These are phyloP conservation scores for Neocucurbitaria cava DNA, from an alignment of 2,329 filamentous ascomycete genomes.

Conservation along the genomic window DNA sequence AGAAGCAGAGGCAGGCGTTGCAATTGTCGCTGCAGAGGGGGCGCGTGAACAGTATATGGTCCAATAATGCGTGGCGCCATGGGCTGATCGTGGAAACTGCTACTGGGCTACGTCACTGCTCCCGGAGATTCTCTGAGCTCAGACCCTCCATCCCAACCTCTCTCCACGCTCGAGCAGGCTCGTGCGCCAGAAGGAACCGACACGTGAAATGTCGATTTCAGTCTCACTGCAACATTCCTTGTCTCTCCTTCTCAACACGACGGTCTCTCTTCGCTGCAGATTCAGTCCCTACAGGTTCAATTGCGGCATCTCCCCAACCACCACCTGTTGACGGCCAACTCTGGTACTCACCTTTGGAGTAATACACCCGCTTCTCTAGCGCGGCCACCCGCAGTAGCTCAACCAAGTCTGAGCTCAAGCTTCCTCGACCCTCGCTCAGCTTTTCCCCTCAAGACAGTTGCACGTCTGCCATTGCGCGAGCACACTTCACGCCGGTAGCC, in stretches of 20 bases:
- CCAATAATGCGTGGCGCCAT: not conserved
- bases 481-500: conserved; percentile 3
- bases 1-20: conserved; percentile 4
- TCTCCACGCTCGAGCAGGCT: conserved; percentile 26
- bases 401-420: conserved; percentile 31
- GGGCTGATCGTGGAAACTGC: not conserved
- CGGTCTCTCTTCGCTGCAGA: conserved; percentile 3
- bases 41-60: conserved; percentile 4
- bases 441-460: conserved; percentile 17
- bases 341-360: conserved; percentile 21
- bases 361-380: conserved; percentile 37
- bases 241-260: conserved; percentile 9
- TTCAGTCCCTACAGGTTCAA: conserved; percentile 15
- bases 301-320: conserved; percentile 17
- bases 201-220: conserved; percentile 6
- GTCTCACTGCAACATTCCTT: conserved; percentile 6
- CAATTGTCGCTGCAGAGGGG: not conserved
- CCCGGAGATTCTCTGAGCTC: conserved; percentile 19
- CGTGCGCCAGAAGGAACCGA: conserved; percentile 26
- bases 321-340: conserved; percentile 26
- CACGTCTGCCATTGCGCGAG: conserved; percentile 15
- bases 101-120: conserved; percentile 23
- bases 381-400: conserved; percentile 35
- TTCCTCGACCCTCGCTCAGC: conserved; percentile 23
- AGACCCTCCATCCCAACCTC: conserved; percentile 18